Evolutionary conservation across 805 yeast genomes (phyloP), one percentile per base, ranked within the genome.

Genomic region (Saccharomycopsis olivae): DNA sequence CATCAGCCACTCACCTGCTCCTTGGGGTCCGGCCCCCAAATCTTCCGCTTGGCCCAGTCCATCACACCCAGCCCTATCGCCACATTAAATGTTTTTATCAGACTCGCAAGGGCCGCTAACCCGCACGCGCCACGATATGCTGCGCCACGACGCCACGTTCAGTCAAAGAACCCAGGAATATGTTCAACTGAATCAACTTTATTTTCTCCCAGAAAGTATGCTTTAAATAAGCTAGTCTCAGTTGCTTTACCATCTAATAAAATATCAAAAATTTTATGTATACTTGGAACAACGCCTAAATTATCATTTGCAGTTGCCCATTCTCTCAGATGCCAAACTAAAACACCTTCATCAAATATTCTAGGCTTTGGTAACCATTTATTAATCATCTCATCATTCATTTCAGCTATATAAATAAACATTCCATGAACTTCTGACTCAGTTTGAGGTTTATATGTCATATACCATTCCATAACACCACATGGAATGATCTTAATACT

Each of bases 11-110:
- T 36, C 58, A 69, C 78, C 53, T 81, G 94, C 53, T 85, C 97
- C 53, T 80, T 79, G 31, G 96, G 96, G 55, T 88, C 96, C 0
- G 97, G 96, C 0, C 98, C 98, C 81, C 94, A 89, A 29, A 89
- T 78, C 3, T 88, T 83, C 55, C 79, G 78, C 62, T 85, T 88
- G 25, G 89, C 58, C 56, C 68, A 80, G 55, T 89, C 86, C 97
- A 89, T 89, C 2, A 2, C n/a, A n/a, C n/a, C n/a, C n/a, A n/a
- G n/a, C n/a, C n/a, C n/a, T n/a, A n/a, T n/a, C n/a, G n/a, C n/a
- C n/a, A n/a, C n/a, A n/a, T n/a, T n/a, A n/a, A n/a, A n/a, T n/a
- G n/a, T n/a, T n/a, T n/a, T n/a, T n/a, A n/a, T n/a, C n/a, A n/a
- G n/a, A n/a, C n/a, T n/a, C n/a, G n/a, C n/a, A n/a, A n/a, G n/a